These are phyloP conservation scores for Petunia secreta DNA, from an alignment of 257 asterid species.

Conservation along the genomic window DNA sequence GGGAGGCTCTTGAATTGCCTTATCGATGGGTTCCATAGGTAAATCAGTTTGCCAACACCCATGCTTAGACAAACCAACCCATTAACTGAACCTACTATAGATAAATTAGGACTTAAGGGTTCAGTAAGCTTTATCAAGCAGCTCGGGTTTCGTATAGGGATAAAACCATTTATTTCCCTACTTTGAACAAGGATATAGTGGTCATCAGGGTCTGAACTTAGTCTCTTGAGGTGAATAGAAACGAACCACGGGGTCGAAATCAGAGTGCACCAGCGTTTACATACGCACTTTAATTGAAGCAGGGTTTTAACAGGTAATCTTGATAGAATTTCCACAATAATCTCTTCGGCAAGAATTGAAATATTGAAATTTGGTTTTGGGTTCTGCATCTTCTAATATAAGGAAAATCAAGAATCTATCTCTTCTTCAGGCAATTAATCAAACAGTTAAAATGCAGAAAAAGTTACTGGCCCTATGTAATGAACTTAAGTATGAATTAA, in stretches of 20 bases:
- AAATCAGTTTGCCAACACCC: background rate
- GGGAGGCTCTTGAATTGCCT: constrained; percentile 9
- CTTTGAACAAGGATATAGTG: background rate
- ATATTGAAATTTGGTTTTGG: background rate
- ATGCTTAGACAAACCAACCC: background rate
- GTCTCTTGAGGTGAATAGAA: background rate
- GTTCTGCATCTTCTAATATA: background rate
- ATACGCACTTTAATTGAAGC: constrained; percentile 6
- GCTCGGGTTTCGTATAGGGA: too few species aligned
- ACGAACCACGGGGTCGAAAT: constrained; percentile 9
- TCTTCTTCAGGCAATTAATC: constrained; percentile 14
- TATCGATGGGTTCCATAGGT: constrained; percentile 10
- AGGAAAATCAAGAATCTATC: background rate
- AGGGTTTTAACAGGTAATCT: background rate
- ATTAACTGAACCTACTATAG: constrained; percentile 16
- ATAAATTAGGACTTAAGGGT: background rate
- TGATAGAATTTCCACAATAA: background rate
- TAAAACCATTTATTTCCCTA: too few species aligned
- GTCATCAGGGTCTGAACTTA: background rate
- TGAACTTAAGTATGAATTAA: too few species aligned
- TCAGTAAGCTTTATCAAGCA: background rate
- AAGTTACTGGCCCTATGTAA: too few species aligned
- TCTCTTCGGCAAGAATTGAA: background rate
- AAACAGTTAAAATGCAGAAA: too few species aligned
- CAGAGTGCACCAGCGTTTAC: background rate